phyloP scores from a whole-genome alignment of 2,329 filamentous ascomycete genomes.

The Ilyonectria destructans region DNA sequence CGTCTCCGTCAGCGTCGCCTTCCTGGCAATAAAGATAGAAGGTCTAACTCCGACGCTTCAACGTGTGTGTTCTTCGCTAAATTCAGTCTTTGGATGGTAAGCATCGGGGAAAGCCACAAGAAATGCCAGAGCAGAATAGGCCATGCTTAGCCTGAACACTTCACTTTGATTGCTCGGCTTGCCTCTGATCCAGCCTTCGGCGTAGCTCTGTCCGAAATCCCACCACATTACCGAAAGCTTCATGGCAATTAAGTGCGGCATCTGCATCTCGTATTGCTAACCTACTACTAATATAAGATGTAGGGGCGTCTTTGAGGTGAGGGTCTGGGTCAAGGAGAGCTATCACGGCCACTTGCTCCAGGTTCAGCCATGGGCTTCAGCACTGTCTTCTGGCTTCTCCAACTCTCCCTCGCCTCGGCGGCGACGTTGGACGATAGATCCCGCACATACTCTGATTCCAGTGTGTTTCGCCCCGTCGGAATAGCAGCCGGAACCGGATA shows the following conservation, averaged over 20 bases:
- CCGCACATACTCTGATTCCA: neutral
- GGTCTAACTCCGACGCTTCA: too few relatives aligned
- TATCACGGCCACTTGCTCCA: neutral
- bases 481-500: slow-evolving; percentile 5
- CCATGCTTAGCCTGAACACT: neutral
- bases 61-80: too few relatives aligned
- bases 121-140: neutral
- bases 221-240: neutral
- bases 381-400: neutral
- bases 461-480: neutral
- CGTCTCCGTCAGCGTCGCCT: neutral
- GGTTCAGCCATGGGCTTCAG: neutral
- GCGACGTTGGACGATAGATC: neutral
- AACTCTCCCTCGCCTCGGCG: neutral
- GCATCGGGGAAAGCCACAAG: too few relatives aligned
- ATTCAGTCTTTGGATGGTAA: too few relatives aligned
- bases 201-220: neutral
- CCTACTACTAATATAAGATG: neutral
- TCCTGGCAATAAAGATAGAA: too few relatives aligned
- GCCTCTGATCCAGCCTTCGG: neutral
- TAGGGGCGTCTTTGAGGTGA: neutral
- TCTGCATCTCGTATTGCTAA: neutral
- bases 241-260: neutral
- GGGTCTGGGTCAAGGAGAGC: neutral
- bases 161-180: neutral